phyloP scores from a whole-genome alignment of 2,329 filamentous ascomycete genomes.

The Mariannaea elegans region DNA sequence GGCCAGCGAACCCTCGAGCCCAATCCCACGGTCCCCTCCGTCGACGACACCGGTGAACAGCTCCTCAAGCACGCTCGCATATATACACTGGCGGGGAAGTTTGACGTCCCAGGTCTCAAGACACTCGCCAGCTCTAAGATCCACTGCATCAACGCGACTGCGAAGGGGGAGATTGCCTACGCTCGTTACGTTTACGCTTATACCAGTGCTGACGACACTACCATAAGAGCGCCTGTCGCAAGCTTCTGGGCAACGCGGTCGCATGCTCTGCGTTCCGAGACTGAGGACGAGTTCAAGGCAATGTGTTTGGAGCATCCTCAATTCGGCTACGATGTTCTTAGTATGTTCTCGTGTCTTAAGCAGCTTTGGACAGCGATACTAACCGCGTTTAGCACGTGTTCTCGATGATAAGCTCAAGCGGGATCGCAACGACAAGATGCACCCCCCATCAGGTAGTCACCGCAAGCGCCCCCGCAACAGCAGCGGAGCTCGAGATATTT shows the following conservation, averaged over 20 bases:
- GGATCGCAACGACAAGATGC: constrained; percentile 68
- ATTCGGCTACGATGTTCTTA: constrained; percentile 92
- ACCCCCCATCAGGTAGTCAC: constrained; percentile 57
- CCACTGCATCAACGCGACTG: constrained; percentile 87
- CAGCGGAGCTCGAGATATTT: constrained; percentile 43
- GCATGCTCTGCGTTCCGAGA: constrained; percentile 84
- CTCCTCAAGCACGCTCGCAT: constrained; percentile 89
- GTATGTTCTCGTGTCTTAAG: constrained; percentile 53
- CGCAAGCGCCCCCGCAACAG: constrained; percentile 68
- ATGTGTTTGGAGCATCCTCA: constrained; percentile 91
- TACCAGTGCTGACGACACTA: constrained; percentile 29
- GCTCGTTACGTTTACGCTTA: constrained; percentile 66
- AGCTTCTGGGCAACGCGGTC: constrained; percentile 42
- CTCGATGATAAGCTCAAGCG: constrained; percentile 73
- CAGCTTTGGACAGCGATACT: constrained; percentile 13
- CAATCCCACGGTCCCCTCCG: constrained; percentile 69
- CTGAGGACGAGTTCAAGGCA: constrained; percentile 83
- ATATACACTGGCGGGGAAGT: constrained; percentile 87
- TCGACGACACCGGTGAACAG: constrained; percentile 83
- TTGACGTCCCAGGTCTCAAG: constrained; percentile 74
- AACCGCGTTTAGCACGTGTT: constrained; percentile 61
- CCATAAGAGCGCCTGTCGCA: constrained; percentile 36
- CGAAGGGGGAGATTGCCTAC: constrained; percentile 90
- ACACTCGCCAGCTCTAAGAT: constrained; percentile 87
- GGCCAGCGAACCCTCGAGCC: constrained; percentile 74